Evolutionary conservation across 352 stramenopile species (phyloP).

Genomic region (Globisporangium yorkense): DNA sequence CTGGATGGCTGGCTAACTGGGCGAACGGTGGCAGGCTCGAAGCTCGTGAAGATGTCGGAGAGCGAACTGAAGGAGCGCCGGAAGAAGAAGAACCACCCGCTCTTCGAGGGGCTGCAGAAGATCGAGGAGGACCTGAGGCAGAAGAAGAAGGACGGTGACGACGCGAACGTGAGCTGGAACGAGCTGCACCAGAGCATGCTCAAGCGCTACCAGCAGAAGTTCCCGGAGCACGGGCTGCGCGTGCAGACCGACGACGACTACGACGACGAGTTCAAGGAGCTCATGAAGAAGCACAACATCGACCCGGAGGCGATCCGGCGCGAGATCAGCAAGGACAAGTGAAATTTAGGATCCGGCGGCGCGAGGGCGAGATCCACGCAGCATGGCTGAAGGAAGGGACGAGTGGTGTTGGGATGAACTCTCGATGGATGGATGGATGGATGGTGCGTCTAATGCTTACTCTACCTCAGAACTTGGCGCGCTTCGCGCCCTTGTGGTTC

Average conservation of each 20-base stretch:
- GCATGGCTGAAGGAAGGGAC: no score
- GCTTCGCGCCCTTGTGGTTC: conserved; percentile 15
- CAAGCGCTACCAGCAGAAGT: conserved; percentile 75
- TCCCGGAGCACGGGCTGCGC: conserved; percentile 49
- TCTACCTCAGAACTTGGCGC: conserved; percentile 39
- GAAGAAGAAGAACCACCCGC: conserved; percentile 38
- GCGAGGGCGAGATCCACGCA: conserved; percentile 1
- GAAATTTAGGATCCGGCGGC: neutral
- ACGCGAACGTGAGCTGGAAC: conserved; percentile 72
- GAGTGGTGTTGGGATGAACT: no score
- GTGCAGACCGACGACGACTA: conserved; percentile 61
- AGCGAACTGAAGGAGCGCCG: conserved; percentile 14
- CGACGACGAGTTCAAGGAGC: conserved; percentile 81
- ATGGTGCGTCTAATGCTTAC: neutral
- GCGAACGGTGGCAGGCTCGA: conserved; percentile 17
- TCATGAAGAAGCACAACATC: conserved; percentile 77
- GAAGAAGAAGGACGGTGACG: conserved; percentile 40
- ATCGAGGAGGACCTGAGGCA: conserved; percentile 65
- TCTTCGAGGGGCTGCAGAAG: conserved; percentile 73
- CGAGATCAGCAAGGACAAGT: conserved; percentile 22
- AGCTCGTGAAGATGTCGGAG: conserved; percentile 29
- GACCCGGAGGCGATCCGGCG: conserved; percentile 49
- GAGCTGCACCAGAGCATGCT: conserved; percentile 69
- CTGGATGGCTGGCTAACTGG: neutral
- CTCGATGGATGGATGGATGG: no score